These are phyloP conservation scores for Sugiyamaella pinicola DNA, from an alignment of 1,139 yeast genomes.

Conservation along the genomic window DNA sequence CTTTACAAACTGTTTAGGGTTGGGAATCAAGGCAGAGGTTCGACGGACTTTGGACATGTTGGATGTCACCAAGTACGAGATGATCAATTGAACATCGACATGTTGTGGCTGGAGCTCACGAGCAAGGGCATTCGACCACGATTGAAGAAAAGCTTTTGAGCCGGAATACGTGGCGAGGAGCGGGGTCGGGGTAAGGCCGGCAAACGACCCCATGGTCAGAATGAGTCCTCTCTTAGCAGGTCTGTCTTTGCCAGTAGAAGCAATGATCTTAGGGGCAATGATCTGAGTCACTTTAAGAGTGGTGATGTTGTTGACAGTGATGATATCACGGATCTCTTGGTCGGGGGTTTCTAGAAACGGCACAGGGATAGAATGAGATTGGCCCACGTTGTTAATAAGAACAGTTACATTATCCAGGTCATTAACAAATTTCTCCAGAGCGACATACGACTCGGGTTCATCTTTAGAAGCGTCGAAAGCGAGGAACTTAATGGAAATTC, in stretches of 20 bases:
- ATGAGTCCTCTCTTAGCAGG: slow-evolving; percentile 66
- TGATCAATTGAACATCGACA: slow-evolving; percentile 81
- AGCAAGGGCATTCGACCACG: slow-evolving; percentile 89
- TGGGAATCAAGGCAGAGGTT: slow-evolving; percentile 75
- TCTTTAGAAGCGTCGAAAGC: slow-evolving; percentile 79
- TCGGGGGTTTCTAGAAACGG: slow-evolving; percentile 81
- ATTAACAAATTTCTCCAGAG: slow-evolving; percentile 52
- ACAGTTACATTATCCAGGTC: slow-evolving; percentile 59
- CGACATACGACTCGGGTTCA: slow-evolving; percentile 54
- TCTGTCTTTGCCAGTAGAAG: slow-evolving; percentile 29
- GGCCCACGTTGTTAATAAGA: slow-evolving; percentile 90
- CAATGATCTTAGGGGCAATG: slow-evolving; percentile 62
- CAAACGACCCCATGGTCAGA: slow-evolving; percentile 95
- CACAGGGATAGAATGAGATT: slow-evolving; percentile 91
- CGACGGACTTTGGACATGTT: slow-evolving; percentile 93
- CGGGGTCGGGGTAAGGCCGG: slow-evolving; percentile 92
- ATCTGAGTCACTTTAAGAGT: slow-evolving; percentile 82
- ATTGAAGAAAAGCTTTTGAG: slow-evolving; percentile 90
- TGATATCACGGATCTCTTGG: slow-evolving; percentile 72
- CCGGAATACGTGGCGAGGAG: slow-evolving; percentile 93
- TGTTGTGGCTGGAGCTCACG: slow-evolving; percentile 71
- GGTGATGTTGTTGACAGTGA: slow-evolving; percentile 82
- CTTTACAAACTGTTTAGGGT: slow-evolving; percentile 73
- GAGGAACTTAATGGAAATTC: slow-evolving; percentile 64
- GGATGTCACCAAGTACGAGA: slow-evolving; percentile 92